A percentile compares a stretch with the other conserved stretches of the same genome.
phyloP scores from a whole-genome alignment of 352 stramenopile species.

The Phytopythium sindhum region DNA sequence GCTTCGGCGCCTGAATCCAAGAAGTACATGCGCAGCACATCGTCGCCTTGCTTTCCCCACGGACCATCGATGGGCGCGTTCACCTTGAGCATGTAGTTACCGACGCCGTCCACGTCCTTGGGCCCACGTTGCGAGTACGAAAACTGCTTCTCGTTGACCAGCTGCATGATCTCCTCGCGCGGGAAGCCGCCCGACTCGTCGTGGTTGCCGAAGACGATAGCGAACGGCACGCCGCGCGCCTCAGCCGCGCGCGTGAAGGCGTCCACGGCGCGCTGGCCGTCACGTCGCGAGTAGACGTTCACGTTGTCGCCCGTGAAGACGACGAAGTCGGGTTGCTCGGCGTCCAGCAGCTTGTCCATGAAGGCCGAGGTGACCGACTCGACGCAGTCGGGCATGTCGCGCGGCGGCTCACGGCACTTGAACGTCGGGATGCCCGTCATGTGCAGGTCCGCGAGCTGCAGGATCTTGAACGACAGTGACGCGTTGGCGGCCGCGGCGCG shows the following conservation, averaged over 20 bases:
- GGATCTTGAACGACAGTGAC: constrained; percentile 50
- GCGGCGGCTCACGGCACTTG: constrained; percentile 26
- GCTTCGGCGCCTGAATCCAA: constrained; percentile 47
- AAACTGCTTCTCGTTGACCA: constrained; percentile 28
- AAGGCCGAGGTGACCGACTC: constrained; percentile 51
- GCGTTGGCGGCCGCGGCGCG: constrained; percentile 1
- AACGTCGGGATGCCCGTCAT: constrained; percentile 37
- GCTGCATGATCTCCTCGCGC: constrained; percentile 35
- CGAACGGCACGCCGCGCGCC: constrained; percentile 42
- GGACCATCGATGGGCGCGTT: constrained; percentile 31
- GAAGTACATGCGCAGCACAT: constrained; percentile 72
- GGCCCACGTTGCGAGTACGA: constrained; percentile 52
- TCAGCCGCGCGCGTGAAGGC: constrained; percentile 34
- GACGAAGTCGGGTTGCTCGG: constrained; percentile 63
- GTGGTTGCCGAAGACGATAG: constrained; percentile 66
- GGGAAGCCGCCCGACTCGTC: constrained; percentile 45
- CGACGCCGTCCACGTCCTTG: constrained; percentile 41
- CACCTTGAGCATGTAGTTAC: constrained; percentile 62
- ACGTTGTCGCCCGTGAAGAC: constrained; percentile 68
- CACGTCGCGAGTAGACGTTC: constrained; percentile 18
- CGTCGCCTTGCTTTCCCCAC: constrained; percentile 27
- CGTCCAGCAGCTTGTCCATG: constrained; percentile 48
- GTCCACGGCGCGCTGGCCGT: constrained; percentile 32
- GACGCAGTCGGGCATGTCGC: constrained; percentile 31
- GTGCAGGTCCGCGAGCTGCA: constrained; percentile 72